Conservation (phyloP, 257 asterid species). For the Primulina tabacum region DNA sequence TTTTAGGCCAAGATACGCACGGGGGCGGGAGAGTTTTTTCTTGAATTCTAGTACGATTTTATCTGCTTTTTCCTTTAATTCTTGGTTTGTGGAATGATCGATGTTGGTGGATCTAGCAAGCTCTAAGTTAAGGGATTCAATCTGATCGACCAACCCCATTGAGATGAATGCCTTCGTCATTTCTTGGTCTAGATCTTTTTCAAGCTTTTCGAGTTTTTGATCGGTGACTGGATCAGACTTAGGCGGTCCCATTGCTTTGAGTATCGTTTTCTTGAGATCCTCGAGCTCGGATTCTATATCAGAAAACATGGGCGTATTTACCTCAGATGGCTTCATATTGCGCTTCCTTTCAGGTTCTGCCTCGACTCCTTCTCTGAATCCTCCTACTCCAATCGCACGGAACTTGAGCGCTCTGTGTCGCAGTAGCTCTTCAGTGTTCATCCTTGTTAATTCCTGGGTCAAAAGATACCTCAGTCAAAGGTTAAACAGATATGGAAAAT, state of each 20-base stretch:
- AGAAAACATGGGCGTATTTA: slow-evolving; percentile 30
- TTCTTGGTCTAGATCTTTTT: slow-evolving; percentile 44
- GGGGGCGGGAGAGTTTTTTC: slow-evolving; percentile 40
- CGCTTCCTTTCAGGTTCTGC: slow-evolving; percentile 38
- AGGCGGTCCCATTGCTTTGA: slow-evolving; percentile 36
- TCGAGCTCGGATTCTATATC: slow-evolving; percentile 45
- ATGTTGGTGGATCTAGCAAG: slow-evolving; percentile 35
- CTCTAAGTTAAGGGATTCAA: slow-evolving; percentile 46
- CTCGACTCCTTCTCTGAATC: slow-evolving; percentile 37
- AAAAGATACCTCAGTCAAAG: neutral
- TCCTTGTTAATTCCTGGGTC: slow-evolving; percentile 42
- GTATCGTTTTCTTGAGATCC: slow-evolving; percentile 42
- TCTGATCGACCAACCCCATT: slow-evolving; percentile 40
- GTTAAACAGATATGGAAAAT: neutral
- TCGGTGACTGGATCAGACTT: slow-evolving; percentile 36
- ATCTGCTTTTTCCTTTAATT: slow-evolving; percentile 41
- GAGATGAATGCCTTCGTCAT: slow-evolving; percentile 45
- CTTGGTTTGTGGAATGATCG: slow-evolving; percentile 29
- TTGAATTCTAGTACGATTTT: slow-evolving; percentile 41
- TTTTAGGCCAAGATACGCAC: slow-evolving; percentile 42
- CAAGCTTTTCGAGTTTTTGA: slow-evolving; percentile 35
- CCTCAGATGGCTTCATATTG: slow-evolving; percentile 47
- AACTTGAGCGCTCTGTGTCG: slow-evolving; percentile 43
- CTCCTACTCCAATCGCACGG: slow-evolving; percentile 42
- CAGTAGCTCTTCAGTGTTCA: slow-evolving; percentile 44